These are phyloP conservation scores for Wickerhamiella spandovensis DNA, from an alignment of 805 yeast species.

Conservation along the genomic window DNA sequence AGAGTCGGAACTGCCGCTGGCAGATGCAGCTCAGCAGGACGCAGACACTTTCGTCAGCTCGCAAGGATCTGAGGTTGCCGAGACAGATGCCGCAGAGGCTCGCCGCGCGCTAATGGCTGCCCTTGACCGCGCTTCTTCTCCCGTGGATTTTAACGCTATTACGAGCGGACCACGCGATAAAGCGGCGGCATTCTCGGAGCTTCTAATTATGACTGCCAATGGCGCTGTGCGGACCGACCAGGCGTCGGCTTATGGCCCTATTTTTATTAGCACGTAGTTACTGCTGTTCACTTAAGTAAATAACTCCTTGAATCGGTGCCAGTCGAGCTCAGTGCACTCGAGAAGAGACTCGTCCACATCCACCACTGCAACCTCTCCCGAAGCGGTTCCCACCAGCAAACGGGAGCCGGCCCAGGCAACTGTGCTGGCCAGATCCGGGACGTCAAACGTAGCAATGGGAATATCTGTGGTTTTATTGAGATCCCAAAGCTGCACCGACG, in stretches of 20 bases:
- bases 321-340: not conserved
- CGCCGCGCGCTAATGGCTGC: not conserved
- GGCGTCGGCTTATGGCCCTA: not conserved
- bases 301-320: not conserved
- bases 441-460: constrained; percentile 17
- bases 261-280: not conserved
- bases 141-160: not conserved
- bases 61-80: not conserved
- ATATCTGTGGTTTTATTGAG: constrained; percentile 21
- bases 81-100: not conserved
- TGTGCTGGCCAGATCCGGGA: constrained; percentile 20
- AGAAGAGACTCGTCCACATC: not conserved
- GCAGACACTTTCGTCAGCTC: not conserved
- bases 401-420: constrained; percentile 21
- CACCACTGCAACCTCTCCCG: not conserved
- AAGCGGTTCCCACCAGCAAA: not conserved
- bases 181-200: constrained; percentile 1
- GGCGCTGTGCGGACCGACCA: not conserved
- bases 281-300: not conserved
- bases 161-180: not conserved
- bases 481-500: constrained; percentile 29
- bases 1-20: no score
- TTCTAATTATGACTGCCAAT: not conserved
- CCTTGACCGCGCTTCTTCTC: not conserved
- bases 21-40: not conserved